Base-by-base conservation (phyloP, 345 rosid species). In the thale cress (Arabidopsis thaliana) region DNA sequence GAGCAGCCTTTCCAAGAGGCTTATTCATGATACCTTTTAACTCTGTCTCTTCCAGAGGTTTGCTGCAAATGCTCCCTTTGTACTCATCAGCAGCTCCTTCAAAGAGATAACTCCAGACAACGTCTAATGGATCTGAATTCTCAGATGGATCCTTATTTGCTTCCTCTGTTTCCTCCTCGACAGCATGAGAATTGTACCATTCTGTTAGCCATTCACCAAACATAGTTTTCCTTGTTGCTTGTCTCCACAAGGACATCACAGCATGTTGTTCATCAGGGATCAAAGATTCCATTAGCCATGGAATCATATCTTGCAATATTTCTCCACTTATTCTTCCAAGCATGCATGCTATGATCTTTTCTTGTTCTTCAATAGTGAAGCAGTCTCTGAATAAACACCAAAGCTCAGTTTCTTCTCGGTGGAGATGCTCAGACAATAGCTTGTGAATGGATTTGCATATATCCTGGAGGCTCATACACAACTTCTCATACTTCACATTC, bases 171-270 rank as follows among this genome's bases (percentile, higher is more conserved):
- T 64, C 80, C 59, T 69, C 83, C 36, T 42, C 45, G 28, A 53
- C 44, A 59, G 49, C 79, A 60, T 84, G 56, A 20, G 82, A 85
- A 48, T 82, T 89, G 85, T 85, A 87, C 96, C 96, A 89, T 74
- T 92, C 97, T 56, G 63, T 66, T 73, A 93, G 69, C 96, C 96
- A 93, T 77, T 90, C 93, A 33, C 75, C 79, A 79, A 93, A 93
- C 89, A 83, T 89, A 32, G 96, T 93, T 72, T 86, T 83, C 73
- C 84, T 93, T 4, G 98, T 81, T 57, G 89, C 86, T 51, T 75
- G 83, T 45, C 78, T 78, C 97, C 86, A 87, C 34, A 85, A 78
- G 38, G 86, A 84, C 95, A 84, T 86, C 76, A 86, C 62, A 1
- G 68, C 69, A 46, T 64, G 76, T 36, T 83, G 90, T 56, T 93